Conservation (phyloP, 176 grass and related monocot species). For the Carex scoparia region DNA sequence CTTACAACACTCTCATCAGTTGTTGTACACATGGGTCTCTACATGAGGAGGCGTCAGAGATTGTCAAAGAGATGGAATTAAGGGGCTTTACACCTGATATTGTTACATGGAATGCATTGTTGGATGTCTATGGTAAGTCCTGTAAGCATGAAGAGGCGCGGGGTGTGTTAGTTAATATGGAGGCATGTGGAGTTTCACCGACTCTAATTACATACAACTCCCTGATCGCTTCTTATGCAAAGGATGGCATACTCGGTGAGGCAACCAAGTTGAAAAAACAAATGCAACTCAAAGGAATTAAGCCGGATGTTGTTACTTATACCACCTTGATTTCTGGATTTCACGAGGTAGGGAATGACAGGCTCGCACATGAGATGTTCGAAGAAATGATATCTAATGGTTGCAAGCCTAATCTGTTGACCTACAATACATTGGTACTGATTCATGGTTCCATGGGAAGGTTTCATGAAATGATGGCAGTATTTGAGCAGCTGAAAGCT, state of each 20-base stretch:
- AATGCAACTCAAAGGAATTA: conserved; percentile 64
- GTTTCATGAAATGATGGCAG: conserved; percentile 68
- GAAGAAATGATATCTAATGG: conserved; percentile 58
- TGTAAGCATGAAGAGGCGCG: conserved; percentile 53
- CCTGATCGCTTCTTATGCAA: conserved; percentile 61
- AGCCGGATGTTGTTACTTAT: conserved; percentile 82
- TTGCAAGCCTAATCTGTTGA: conserved; percentile 77
- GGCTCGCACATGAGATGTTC: conserved; percentile 41
- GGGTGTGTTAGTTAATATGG: conserved; percentile 66
- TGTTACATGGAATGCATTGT: conserved; percentile 74
- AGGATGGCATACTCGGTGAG: conserved; percentile 64
- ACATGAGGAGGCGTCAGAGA: conserved; percentile 41
- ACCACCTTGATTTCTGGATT: conserved; percentile 85
- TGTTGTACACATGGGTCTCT: conserved; percentile 62
- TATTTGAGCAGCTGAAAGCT: conserved; percentile 70
- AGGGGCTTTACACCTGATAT: conserved; percentile 62
- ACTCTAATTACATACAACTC: conserved; percentile 75
- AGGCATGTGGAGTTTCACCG: conserved; percentile 40
- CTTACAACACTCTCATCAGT: conserved; percentile 82
- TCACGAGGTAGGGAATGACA: conserved; percentile 63
- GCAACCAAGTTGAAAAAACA: conserved; percentile 58
- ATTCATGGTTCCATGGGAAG: conserved; percentile 66
- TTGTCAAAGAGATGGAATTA: conserved; percentile 73
- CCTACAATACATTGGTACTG: conserved; percentile 74
- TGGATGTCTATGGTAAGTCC: conserved; percentile 84